phyloP scores from a whole-genome alignment of 176 grass and related monocot genomes.

The Juncus effusus region DNA sequence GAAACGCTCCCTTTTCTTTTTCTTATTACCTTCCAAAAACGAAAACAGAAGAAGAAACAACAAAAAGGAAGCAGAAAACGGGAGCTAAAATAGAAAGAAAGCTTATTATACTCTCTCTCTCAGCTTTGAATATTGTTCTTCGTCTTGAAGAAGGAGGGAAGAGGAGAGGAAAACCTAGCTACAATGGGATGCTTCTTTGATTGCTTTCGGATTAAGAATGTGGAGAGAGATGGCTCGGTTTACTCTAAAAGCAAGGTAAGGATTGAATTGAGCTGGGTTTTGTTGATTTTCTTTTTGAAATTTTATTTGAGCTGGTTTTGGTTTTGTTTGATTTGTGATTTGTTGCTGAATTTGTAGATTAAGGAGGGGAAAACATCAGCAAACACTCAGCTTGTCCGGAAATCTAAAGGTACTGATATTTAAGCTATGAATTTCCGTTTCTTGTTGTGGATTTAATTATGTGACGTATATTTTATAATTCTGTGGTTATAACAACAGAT shows the following conservation, averaged over 20 bases:
- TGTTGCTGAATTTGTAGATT: conserved; percentile 16
- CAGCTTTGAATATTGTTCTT: neutral
- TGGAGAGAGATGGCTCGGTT: conserved; percentile 16
- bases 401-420: conserved; percentile 1
- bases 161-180: conserved; percentile 1
- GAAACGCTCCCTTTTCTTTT: conserved; percentile 6
- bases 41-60: no score
- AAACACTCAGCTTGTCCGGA: conserved; percentile 8
- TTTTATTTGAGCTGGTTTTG: neutral
- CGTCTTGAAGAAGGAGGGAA: neutral
- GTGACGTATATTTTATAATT: neutral
- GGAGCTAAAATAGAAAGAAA: neutral
- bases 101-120: neutral
- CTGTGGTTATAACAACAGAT: neutral
- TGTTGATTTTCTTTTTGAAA: conserved; percentile 24
- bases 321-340: neutral
- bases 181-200: conserved; percentile 70
- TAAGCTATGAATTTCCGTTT: neutral
- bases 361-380: conserved; percentile 19
- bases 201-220: conserved; percentile 58
- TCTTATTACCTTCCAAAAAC: no score
- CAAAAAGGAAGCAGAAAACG: conserved; percentile 9
- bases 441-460: neutral
- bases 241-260: conserved; percentile 43
- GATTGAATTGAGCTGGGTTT: neutral